Evolutionary conservation across 495 filamentous ascomycete genomes (phyloP), one percentile per base, ranked within the genome.

Genomic region (Bathelium albidoporum): DNA sequence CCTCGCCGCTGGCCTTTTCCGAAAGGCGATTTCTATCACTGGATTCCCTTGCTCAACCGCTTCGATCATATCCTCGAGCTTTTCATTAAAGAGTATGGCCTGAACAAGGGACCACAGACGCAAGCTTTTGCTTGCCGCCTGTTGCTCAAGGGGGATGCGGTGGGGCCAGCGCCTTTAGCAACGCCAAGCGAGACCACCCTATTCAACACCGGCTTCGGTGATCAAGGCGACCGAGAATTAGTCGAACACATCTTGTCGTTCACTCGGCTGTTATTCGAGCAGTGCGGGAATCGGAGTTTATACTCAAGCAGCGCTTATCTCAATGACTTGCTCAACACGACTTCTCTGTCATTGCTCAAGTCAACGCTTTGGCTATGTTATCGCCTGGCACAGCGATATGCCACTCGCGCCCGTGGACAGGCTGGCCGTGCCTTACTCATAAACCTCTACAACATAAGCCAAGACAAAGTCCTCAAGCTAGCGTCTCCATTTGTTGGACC

Each of bases 21-120:
- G n/a, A 83, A 94, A 73, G 95, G 95, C 55, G 95, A 99, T 69
- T 80, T 97, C 49, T 97, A 97, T 70, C 91, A 99, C 79, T 99
- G 95, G 95, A 97, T 97, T 71, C 86, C 89, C 34, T 81, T 96
- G 44, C 79, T 99, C 55, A 93, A 99, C 76, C 87, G 92, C 64
- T 97, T 99, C 74, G 95, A 99, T 75, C 81, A 82, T 65, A 84
- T 97, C 63, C 78, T 97, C 20, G 89, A 95, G 62, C 81, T 83
- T 29, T 88, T 92, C 71, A 90, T 85, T 72, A 79, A 86, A 39
- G 88, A 85, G 68, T 97, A 99, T 76, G 84, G 82, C 65, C 80
- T 99, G 32, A 83, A 84, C 61, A 82, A 86, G 59, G 90, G 90
- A 3, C 89, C 91, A 9, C 94, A 99, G 72, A 85, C 79, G 32